Base-by-base conservation (phyloP, 176 grass and related monocot species). In the Alopecurus myosuroides region DNA sequence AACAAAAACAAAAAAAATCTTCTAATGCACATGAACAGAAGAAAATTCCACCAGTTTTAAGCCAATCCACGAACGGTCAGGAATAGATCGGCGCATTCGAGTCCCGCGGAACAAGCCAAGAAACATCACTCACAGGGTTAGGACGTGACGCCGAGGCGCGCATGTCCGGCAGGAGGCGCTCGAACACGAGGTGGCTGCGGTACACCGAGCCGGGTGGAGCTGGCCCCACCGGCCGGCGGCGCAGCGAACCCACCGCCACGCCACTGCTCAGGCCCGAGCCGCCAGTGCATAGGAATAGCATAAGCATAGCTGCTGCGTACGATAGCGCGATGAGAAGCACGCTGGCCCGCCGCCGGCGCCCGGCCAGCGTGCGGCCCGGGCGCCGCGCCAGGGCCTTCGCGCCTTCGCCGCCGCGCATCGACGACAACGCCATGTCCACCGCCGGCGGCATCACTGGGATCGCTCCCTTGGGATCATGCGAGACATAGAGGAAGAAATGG, bases 131-230 rank as follows among this genome's bases (percentile, higher is more conserved):
- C 65, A 90, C 88, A 17, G 65, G 73, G 3, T 78, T 72, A 11
- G 84, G 60, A 14, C 49, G 78, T 36, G 78, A 75, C 65, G 66
- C 40, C 49, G 17, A 23, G 65, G 85, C 76, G 80, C 85, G 83
- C 91, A 98, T 94, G 35, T 83, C 80, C 19, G 96, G 89, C 67
- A 94, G 89, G 51, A 98, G 87, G 52, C 90, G 87, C 48, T 92
- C 82, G 86, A 98, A 98, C 85, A 95, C 66, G 82, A 86, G 79
- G 67, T 90, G 81, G 58, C 95, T 98, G 53, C 88, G 88, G 89
- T 98, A 95, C 70, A 93, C 77, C 7, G 95, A 95, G 4, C 95
- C 95, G 4, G 95, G 86, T 9, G 82, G 77, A 51, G 86, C 79
- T 70, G 66, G 45, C 17, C 62, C 75, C 62, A 31, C 71, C 26